Evolutionary conservation across 768 basidiomycete genomes (phyloP), one percentile per base, ranked within the genome.

Genomic region (Boletus reticuloceps): DNA sequence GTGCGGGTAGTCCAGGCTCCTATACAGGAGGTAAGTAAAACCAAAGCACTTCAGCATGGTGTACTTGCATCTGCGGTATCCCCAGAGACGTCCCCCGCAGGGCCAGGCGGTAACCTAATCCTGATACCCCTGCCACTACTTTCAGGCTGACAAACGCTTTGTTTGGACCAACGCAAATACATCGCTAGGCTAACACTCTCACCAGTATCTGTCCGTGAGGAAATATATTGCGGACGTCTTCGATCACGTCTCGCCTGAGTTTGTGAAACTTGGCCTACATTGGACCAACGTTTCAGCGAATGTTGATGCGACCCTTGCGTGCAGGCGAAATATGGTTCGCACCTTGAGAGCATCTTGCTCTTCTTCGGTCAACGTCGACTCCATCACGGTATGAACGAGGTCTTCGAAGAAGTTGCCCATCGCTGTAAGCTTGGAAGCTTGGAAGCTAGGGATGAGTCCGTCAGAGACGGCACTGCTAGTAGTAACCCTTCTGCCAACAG

Each of bases 361-460:
- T 8, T 69, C 59, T 6, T 31, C 55, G 4, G 62, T 61, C 53
- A 69, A 27, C 36, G 64, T 59, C 4, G 45, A 45, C 43, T 69
- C 55, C 6, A 68, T 42, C 31, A 67, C 42, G 4, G 46, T n/a
- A 31, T 71, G 64, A 5, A 45, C 55, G 14, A 69, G 59, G 57
- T 69, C 69, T 55, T 71, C 69, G 22, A 69, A 60, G 45, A 71
- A 69, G 42, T 64, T 64, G 38, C 67, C 69, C 67, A 69, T 69
- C 34, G 8, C 19, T 16, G 47, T 27, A 39, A 36, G 19, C 19
- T 16, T 16, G 9, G 10, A 3, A 14, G 34, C 9, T 11, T 14
- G 46, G 11, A 34, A 17, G 45, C 14, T n/a, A 2, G 34, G 13
- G 11, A 13, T 13, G 11, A 34, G 32, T 34, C 22, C 8, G 42